Evolutionary conservation across 1,284 basidiomycete species (phyloP).

Genomic region (Vanrija pseudolonga): DNA sequence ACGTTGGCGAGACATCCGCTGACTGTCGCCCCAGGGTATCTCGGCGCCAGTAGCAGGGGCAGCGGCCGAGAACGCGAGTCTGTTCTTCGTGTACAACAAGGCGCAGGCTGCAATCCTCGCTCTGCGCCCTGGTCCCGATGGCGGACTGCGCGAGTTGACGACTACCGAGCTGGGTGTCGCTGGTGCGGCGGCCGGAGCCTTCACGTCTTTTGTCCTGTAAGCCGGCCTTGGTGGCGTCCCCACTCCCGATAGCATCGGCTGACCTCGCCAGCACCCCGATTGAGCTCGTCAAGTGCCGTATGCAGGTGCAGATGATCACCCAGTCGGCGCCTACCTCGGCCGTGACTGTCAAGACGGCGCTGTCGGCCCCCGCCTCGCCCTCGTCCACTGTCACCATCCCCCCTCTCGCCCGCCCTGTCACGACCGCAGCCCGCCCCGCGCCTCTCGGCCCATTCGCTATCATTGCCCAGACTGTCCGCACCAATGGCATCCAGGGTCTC

Average conservation of each 20-base stretch:
- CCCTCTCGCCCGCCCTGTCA: constrained; percentile 5
- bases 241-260: not conserved
- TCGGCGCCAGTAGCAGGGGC: constrained; percentile 84
- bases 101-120: constrained; percentile 64
- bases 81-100: constrained; percentile 83
- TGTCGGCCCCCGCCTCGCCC: constrained; percentile 25
- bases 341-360: constrained; percentile 14
- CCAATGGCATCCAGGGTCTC: constrained; percentile 68
- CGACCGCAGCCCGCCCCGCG: constrained; percentile 14
- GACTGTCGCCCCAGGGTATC: constrained; percentile 59
- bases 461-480: constrained; percentile 61
- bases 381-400: constrained; percentile 16
- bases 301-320: constrained; percentile 87
- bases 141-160: constrained; percentile 53
- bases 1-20: constrained; percentile 3
- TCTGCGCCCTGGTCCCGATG: constrained; percentile 16
- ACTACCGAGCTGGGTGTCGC: constrained; percentile 68
- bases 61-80: constrained; percentile 82
- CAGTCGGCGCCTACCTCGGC: not conserved
- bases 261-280: constrained; percentile 67
- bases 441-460: constrained; percentile 68
- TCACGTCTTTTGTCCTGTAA: constrained; percentile 75
- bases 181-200: constrained; percentile 73
- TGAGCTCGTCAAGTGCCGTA: constrained; percentile 88
- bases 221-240: constrained; percentile 31